Evolutionary conservation across 192 early-diverging fungal species (phyloP), one percentile per base, ranked within the genome.

Genomic region (Polychytrium aggregatum): DNA sequence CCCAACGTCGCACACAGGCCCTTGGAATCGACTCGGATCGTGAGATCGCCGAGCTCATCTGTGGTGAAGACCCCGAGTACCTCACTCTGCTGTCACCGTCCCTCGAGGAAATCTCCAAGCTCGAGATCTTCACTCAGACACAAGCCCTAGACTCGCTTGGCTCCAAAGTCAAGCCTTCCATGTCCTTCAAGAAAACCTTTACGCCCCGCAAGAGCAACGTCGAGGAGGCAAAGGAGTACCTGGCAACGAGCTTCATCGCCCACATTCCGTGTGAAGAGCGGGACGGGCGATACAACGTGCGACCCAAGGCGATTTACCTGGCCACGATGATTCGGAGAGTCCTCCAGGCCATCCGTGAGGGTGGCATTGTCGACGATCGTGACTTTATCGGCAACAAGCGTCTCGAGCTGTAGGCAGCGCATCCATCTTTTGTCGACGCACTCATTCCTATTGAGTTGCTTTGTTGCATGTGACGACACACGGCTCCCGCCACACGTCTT

Each of bases 331-430:
- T 86, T 10, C 76, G 92, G 34, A 74, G 94, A 49, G 89, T 88
- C 6, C 65, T 98, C 44, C 81, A 88, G 62, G 87, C 94, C 14
- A 81, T 87, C 44, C 71, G 75, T 41, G 79, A 88, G 44, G 76
- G 79, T 22, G 81, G 80, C 27, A 76, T 87, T 53, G 82, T 88
- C 0, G 94, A 98, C 63, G 92, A 98, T 71, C 83, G 90, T 53
- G 94, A 98, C 76, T 98, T 92, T 59, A 77, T 98, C 29, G 94
- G 94, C 53, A 98, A 98, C 78, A 98, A 98, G 66, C 79, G 94
- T 60, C 62, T 98, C 35, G 94, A 98, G 69, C 73, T 98, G 84
- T 87, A 65, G 65, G n/a, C n/a, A n/a, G n/a, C n/a, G n/a, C n/a
- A n/a, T n/a, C n/a, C n/a, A n/a, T n/a, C n/a, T n/a, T n/a, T n/a